phyloP scores from a whole-genome alignment of 208 protist genomes.

The Porcisia hertigi region DNA sequence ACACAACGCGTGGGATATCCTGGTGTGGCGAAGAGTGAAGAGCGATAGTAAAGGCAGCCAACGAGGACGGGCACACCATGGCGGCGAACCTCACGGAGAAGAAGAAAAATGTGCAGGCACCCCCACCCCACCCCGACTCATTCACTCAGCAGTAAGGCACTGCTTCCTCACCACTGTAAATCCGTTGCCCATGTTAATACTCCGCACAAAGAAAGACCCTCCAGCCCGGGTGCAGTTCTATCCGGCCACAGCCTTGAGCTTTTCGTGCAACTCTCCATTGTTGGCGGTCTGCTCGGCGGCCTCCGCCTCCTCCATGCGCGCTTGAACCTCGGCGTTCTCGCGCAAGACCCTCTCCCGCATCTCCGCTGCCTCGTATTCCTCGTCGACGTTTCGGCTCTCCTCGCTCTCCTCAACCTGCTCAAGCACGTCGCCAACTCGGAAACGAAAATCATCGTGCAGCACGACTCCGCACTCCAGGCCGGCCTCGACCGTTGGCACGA shows the following conservation, averaged over 20 bases:
- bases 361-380: conserved; percentile 74
- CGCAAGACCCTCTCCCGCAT: conserved; percentile 67
- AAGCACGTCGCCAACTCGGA: conserved; percentile 73
- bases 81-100: conserved; percentile 1
- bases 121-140: not conserved
- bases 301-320: conserved; percentile 26
- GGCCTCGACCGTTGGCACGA: conserved; percentile 81
- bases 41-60: not conserved
- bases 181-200: not conserved
- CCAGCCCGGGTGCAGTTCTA: not conserved
- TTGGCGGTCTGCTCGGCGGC: not conserved
- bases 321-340: conserved; percentile 57
- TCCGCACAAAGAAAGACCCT: not conserved
- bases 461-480: conserved; percentile 91
- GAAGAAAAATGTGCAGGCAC: not conserved
- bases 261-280: conserved; percentile 26
- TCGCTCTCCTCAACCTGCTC: conserved; percentile 81
- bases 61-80: not conserved
- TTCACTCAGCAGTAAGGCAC: not conserved
- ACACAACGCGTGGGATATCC: not conserved
- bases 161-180: not conserved
- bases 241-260: conserved; percentile 16
- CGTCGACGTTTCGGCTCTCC: conserved; percentile 78
- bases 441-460: conserved; percentile 87
- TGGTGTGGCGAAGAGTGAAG: not conserved